Base-by-base conservation (phyloP, 768 basidiomycete genomes). In the Ramaria rubella region DNA sequence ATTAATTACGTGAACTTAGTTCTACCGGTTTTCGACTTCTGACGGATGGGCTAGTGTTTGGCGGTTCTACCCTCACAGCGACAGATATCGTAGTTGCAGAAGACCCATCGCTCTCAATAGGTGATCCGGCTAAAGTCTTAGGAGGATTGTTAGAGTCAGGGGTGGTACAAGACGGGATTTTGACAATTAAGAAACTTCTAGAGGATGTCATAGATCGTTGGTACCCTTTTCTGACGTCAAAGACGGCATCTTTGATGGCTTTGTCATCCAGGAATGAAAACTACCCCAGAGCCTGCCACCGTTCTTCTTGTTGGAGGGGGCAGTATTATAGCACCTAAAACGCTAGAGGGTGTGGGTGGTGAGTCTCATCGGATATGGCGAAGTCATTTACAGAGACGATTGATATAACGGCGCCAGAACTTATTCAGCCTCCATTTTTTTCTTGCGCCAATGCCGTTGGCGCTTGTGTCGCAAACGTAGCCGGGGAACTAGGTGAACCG, bases 221-320 rank as follows among this genome's bases (percentile, higher is more conserved):
- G 45, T 46, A 27, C 19, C 7, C 5, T 45, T 5, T 46, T 26
- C 21, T 2, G 21, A 14, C 19, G 8, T 42, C 15, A 15, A 19
- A 1, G 14, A 24, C 15, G 21, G 9, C 33, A 5, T 29, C 27
- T 45, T 19, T 43, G 21, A n/a, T 42, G 24, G 5, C 30, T 56
- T 31, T 12, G 30, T 30, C 46, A 21, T 49, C 23, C 17, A 40
- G 67, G 67, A 24, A 84, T 86, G 82, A 86, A 86, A 72, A 85
- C 83, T 4, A 77, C 75, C 30, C 75, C 77, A 1, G 76, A 77
- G 24, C 78, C 80, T 62, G 73, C 78, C 43, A 77, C 81, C 24
- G 73, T 85, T 11, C 74, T 83, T 27, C 74, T 86, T 1, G 85
- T 85, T 34, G 85, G 85, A 23, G 85, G 85, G 15, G 84, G 85